Evolutionary conservation across 2,329 filamentous ascomycete species (phyloP), one percentile per base, ranked within the genome.

Genomic region (Phialophora expanda): DNA sequence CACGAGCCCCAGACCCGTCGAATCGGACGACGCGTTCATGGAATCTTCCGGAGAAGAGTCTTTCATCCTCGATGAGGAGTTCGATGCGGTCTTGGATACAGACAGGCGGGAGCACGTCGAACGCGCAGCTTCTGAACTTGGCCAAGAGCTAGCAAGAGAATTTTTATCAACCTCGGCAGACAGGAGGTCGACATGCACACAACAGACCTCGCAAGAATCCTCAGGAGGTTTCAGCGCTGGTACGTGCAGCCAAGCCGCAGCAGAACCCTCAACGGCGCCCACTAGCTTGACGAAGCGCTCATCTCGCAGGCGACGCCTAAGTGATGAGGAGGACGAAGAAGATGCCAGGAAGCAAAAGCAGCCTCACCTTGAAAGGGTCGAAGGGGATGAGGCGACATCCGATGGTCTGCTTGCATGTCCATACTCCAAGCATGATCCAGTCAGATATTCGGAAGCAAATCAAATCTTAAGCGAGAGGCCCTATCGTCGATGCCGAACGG

Each of bases 381-480:
- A 46, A 4, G 14, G 4, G 24, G 48, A 60, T 2, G 22, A 28
- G 46, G 3, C 20, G 20, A 26, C 22, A 8, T 12, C 48, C 46
- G 48, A 60, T 11, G 26, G 46, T 24, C 65, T 79, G 76, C 64
- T 68, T 77, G 20, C 61, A 77, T 41, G 72, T 78, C 26, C 80
- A 78, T 64, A 54, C 77, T 26, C 64, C 20, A 69, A 68, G 62
- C 56, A 46, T 9, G 56, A 70, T 50, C 63, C 66, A 4, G 9
- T 56, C 22, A 57, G 56, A 60, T 66, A 63, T 59, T 69, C 64
- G n/a, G 58, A 68, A 46, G 44, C 41, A 28, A 54, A 65, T 26
- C 57, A 41, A 22, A 54, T 61, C 32, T 41, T 32, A 24, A 14
- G 14, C 12, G 60, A 64, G 32, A 58, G 28, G 22, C 28, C 22